Conservation (phyloP, 1,139 yeast genomes). For the Scheffersomyces lignicola region DNA sequence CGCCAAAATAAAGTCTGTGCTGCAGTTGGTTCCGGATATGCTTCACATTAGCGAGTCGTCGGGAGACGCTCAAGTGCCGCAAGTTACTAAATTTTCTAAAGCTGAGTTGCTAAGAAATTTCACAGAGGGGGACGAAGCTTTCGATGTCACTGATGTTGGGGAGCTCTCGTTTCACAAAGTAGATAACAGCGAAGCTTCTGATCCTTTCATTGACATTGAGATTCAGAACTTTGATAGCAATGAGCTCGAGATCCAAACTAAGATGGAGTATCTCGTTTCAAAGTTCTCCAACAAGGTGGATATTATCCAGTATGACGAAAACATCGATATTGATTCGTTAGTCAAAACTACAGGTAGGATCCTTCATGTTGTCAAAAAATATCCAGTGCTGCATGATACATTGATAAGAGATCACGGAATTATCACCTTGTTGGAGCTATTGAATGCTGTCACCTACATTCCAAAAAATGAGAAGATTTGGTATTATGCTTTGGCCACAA, state of each 20-base stretch:
- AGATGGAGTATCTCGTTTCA: constrained; percentile 41
- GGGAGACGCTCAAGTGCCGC: neutral
- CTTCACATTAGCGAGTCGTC: constrained; percentile 10
- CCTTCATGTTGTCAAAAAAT: constrained; percentile 42
- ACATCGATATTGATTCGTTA: constrained; percentile 30
- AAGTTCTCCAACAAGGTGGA: constrained; percentile 38
- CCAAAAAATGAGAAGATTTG: constrained; percentile 37
- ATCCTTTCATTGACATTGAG: constrained; percentile 43
- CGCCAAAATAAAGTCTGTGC: constrained; percentile 8
- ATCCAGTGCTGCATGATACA: constrained; percentile 42
- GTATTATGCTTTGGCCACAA: constrained; percentile 40
- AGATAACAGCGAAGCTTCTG: constrained; percentile 25
- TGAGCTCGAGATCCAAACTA: constrained; percentile 43
- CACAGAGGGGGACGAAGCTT: constrained; percentile 25
- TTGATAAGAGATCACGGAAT: constrained; percentile 52
- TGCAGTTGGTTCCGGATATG: constrained; percentile 6
- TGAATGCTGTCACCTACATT: constrained; percentile 39
- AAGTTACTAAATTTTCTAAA: constrained; percentile 18
- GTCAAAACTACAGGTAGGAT: constrained; percentile 42
- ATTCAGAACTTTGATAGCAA: constrained; percentile 44
- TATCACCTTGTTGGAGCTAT: constrained; percentile 46
- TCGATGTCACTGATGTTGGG: constrained; percentile 10
- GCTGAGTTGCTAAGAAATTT: constrained; percentile 31
- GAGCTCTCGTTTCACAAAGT: constrained; percentile 6
- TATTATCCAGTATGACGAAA: constrained; percentile 29